Evolutionary conservation across 345 rosid species (phyloP).

Genomic region (Eucalyptus rudis): DNA sequence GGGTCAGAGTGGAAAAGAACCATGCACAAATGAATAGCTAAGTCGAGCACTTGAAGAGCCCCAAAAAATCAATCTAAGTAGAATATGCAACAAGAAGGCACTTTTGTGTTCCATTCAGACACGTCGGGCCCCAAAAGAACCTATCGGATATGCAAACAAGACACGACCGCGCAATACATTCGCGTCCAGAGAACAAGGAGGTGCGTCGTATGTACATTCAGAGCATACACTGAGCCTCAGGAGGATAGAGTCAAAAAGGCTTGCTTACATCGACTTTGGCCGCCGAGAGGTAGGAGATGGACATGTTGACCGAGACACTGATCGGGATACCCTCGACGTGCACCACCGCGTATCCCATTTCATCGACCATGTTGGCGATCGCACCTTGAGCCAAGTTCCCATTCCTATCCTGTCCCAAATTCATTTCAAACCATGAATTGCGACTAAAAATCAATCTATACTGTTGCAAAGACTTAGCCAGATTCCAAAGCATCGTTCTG

Average conservation of each 20-base stretch:
- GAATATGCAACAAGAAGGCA: background rate
- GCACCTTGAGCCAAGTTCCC: slow-evolving; percentile 77
- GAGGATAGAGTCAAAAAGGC: background rate
- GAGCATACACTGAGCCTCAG: background rate
- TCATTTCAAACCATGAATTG: background rate
- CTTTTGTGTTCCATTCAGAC: background rate
- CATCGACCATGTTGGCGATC: slow-evolving; percentile 81
- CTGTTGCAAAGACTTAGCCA: background rate
- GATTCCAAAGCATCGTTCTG: background rate
- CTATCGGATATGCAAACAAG: background rate
- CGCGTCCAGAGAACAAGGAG: background rate
- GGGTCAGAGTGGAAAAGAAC: background rate
- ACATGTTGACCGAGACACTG: slow-evolving; percentile 83
- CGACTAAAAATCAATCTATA: background rate
- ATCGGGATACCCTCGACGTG: slow-evolving; percentile 49
- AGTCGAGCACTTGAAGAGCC: background rate
- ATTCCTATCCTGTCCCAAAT: slow-evolving; percentile 40
- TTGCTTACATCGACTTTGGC: slow-evolving; percentile 51
- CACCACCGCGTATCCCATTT: slow-evolving; percentile 63
- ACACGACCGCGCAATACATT: background rate
- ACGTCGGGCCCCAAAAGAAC: background rate
- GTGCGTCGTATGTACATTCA: background rate
- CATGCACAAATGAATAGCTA: background rate
- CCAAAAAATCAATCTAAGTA: background rate
- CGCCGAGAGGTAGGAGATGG: slow-evolving; percentile 56